Conservation (phyloP, 371 early-diverging fungal genomes). For the Apophysomyces trapeziformis region DNA sequence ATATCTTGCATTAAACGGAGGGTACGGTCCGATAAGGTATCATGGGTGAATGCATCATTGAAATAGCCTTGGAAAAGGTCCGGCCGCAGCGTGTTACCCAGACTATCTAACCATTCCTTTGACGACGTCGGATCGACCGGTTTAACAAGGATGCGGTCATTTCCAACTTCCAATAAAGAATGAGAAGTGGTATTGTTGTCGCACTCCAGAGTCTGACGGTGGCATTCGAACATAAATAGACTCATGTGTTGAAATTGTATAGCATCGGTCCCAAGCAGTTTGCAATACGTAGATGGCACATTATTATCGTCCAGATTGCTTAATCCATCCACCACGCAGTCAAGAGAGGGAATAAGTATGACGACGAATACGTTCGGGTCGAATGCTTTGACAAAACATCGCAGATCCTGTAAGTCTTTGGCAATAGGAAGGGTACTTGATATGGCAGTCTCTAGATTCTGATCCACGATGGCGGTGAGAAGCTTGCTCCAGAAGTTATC, state of each 20-base stretch:
- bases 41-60: not conserved
- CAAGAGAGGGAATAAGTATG: slow-evolving; percentile 62
- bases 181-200: not conserved
- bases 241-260: slow-evolving; percentile 21
- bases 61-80: slow-evolving; percentile 23
- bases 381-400: slow-evolving; percentile 73
- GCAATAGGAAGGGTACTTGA: slow-evolving; percentile 32
- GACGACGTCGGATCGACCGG: slow-evolving; percentile 19
- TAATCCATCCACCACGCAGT: slow-evolving; percentile 46
- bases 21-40: slow-evolving; percentile 27
- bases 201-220: slow-evolving; percentile 35
- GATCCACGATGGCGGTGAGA: slow-evolving; percentile 21
- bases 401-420: slow-evolving; percentile 45
- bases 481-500: slow-evolving; percentile 44
- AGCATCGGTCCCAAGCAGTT: not conserved
- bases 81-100: slow-evolving; percentile 29
- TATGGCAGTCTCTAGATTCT: slow-evolving; percentile 21
- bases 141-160: slow-evolving; percentile 17
- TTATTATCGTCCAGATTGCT: slow-evolving; percentile 14
- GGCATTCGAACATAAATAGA: slow-evolving; percentile 59
- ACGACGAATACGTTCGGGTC: slow-evolving; percentile 62
- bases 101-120: slow-evolving; percentile 26
- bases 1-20: slow-evolving; percentile 43
- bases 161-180: not conserved
- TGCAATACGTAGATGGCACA: not conserved